These are phyloP conservation scores for Rubroboletus pulcherrimus DNA, from an alignment of 768 basidiomycete species.

Conservation along the genomic window DNA sequence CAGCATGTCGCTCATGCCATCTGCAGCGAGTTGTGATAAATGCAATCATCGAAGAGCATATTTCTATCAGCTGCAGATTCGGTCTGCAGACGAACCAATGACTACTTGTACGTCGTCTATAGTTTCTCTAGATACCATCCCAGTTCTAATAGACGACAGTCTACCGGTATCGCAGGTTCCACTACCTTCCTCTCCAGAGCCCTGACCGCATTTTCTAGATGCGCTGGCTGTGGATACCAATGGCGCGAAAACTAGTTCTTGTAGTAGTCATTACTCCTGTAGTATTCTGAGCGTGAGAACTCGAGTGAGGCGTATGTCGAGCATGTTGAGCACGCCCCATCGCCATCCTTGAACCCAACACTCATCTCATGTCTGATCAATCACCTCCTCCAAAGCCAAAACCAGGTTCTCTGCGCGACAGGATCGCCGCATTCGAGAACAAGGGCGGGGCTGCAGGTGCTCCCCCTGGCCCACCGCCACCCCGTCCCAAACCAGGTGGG, in stretches of 20 bases:
- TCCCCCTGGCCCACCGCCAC: conserved; percentile 27
- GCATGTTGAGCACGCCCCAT: conserved; percentile 20
- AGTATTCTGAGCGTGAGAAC: conserved; percentile 23
- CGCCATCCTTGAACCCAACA: conserved; percentile 14
- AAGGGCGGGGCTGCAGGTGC: conserved; percentile 31
- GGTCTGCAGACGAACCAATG: conserved; percentile 92
- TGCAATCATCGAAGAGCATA: conserved; percentile 87
- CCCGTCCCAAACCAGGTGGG: conserved; percentile 57
- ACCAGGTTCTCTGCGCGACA: conserved; percentile 76
- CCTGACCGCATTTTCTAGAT: conserved; percentile 36
- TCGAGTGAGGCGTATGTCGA: background rate
- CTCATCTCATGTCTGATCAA: conserved; percentile 56
- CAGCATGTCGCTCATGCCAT: background rate
- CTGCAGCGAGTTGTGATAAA: conserved; percentile 57
- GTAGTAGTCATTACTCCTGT: background rate
- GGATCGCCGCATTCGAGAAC: conserved; percentile 85
- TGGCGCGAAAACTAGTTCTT: conserved; percentile 63
- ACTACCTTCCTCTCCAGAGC: background rate
- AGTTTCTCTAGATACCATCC: background rate
- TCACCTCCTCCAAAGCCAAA: conserved; percentile 59
- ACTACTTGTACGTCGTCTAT: conserved; percentile 37
- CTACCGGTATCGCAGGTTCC: conserved; percentile 46
- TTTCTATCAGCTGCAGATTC: conserved; percentile 94
- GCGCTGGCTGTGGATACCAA: conserved; percentile 58
- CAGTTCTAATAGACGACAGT: conserved; percentile 35